phyloP scores from a whole-genome alignment of 2,329 filamentous ascomycete genomes.

The Sordariomycetes sp. region DNA sequence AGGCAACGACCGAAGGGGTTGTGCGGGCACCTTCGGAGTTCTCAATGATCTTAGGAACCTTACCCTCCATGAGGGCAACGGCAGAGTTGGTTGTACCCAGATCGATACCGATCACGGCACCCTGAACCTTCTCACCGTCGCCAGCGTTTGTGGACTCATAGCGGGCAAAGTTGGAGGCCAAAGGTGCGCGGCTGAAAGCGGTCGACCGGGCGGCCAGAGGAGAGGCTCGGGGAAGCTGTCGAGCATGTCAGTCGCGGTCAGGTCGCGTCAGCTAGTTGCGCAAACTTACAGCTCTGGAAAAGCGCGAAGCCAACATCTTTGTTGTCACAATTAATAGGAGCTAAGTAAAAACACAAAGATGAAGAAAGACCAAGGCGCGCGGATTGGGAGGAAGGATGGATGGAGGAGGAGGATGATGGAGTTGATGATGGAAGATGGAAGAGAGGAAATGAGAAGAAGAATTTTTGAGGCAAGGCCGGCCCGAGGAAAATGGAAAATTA shows the following conservation, averaged over 20 bases:
- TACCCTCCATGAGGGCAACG: constrained; percentile 96
- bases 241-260: constrained; percentile 7
- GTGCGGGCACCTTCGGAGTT: constrained; percentile 67
- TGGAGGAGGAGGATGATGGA: constrained; percentile 13
- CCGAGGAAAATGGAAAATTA: too few species aligned
- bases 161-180: constrained; percentile 65
- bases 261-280: not conserved
- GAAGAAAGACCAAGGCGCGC: constrained; percentile 20
- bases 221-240: constrained; percentile 68
- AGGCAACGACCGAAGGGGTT: constrained; percentile 78
- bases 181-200: constrained; percentile 57
- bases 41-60: constrained; percentile 90
- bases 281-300: constrained; percentile 65
- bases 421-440: constrained; percentile 12
- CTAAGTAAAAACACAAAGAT: constrained; percentile 23
- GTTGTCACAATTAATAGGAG: constrained; percentile 23
- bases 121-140: constrained; percentile 71
- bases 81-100: constrained; percentile 97
- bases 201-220: constrained; percentile 60
- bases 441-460: constrained; percentile 11
- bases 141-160: constrained; percentile 57
- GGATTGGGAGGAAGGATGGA: constrained; percentile 19
- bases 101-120: constrained; percentile 96
- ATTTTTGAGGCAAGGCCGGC: constrained; percentile 25
- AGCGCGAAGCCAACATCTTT: constrained; percentile 65